A percentile compares a stretch with the other conserved stretches of the same genome.
Conservation (phyloP, 371 early-diverging fungal species). For the Gilbertella persicaria region DNA sequence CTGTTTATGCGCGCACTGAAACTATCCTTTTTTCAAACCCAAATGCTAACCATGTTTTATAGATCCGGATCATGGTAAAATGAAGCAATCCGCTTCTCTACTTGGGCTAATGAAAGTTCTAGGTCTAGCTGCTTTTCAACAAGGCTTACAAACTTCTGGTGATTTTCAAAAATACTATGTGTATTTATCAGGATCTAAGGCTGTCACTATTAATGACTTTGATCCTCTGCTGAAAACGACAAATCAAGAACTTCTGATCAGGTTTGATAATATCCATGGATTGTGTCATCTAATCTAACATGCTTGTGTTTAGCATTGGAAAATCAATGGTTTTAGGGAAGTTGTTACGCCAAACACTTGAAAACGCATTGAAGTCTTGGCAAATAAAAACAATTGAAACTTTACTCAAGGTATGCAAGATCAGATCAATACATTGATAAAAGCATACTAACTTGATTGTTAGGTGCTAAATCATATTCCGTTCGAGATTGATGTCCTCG, state of each 20-base stretch:
- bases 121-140: background rate
- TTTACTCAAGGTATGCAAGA: background rate
- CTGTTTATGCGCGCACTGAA: too few relatives aligned
- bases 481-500: slow-evolving; percentile 14
- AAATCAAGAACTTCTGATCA: background rate
- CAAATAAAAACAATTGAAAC: background rate
- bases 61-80: background rate
- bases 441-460: background rate
- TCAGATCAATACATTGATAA: background rate
- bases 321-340: background rate
- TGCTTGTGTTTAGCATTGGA: background rate
- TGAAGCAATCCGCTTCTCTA: background rate
- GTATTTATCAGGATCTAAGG: background rate
- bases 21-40: too few relatives aligned
- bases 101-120: background rate
- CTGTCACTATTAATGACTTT: background rate
- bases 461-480: slow-evolving; percentile 18
- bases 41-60: background rate
- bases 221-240: background rate
- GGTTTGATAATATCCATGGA: background rate
- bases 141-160: background rate
- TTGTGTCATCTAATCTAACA: background rate
- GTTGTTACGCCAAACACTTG: background rate
- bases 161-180: background rate
- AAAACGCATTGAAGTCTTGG: background rate